These are phyloP conservation scores for Dunaliella primolecta DNA, from an alignment of 139 green algal species.

Conservation along the genomic window DNA sequence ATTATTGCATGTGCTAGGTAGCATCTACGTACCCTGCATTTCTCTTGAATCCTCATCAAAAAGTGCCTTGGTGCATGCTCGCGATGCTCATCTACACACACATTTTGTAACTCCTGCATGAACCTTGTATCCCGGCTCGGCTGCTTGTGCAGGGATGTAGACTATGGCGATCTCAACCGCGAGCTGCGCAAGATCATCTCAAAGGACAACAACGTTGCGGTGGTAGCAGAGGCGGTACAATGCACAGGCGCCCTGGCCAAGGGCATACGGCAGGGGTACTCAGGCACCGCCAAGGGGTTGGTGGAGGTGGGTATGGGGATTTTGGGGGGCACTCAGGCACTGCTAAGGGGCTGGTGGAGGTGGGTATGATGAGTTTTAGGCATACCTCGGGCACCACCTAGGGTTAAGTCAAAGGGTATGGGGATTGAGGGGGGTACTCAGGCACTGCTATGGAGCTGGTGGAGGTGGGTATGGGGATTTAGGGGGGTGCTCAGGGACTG, in stretches of 20 bases:
- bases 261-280: constrained; percentile 67
- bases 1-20: too few relatives aligned
- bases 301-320: constrained; percentile 9
- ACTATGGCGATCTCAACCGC: constrained; percentile 70
- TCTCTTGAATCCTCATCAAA: too few relatives aligned
- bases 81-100: too few relatives aligned
- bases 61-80: too few relatives aligned
- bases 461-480: constrained; percentile 5
- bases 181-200: constrained; percentile 79
- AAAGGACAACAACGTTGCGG: constrained; percentile 83
- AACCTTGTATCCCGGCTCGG: too few relatives aligned
- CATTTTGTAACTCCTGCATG: too few relatives aligned
- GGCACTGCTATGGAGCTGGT: constrained; percentile 38
- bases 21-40: too few relatives aligned
- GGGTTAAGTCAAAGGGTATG: too few relatives aligned
- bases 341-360: constrained; percentile 37
- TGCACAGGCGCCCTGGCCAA: constrained; percentile 60
- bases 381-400: too few relatives aligned
- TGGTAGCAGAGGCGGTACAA: constrained; percentile 66
- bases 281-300: constrained; percentile 39
- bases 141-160: constrained; percentile 34
- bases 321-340: constrained; percentile 48
- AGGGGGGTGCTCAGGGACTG: constrained; percentile 51
- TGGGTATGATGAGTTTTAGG: constrained; percentile 8
- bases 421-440: constrained; percentile 59